These are phyloP conservation scores for Tuber microsphaerosporum DNA, from an alignment of 495 filamentous ascomycete species.

Conservation along the genomic window DNA sequence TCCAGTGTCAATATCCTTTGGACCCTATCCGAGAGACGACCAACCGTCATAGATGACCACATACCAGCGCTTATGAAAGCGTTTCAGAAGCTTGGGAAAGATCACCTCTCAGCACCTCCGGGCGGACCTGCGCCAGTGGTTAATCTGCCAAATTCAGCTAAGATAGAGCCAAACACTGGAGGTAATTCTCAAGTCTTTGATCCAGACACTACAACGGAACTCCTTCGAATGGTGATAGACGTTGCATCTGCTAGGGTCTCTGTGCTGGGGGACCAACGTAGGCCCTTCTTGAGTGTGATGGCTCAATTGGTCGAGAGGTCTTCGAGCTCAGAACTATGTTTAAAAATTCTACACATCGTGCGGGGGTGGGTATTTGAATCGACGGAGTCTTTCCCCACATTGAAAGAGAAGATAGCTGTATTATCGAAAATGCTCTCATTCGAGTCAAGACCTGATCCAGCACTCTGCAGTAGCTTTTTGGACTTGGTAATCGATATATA, in stretches of 20 bases:
- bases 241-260: conserved; percentile 86
- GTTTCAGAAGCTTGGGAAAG: conserved; percentile 85
- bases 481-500: conserved; percentile 96
- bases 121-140: conserved; percentile 45
- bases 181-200: conserved; percentile 56
- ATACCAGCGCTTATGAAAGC: conserved; percentile 86
- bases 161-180: conserved; percentile 45
- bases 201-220: conserved; percentile 69
- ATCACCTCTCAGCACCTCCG: conserved; percentile 74
- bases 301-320: conserved; percentile 94
- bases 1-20: conserved; percentile 85
- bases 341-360: conserved; percentile 89
- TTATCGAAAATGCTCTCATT: conserved; percentile 96
- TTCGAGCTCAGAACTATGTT: conserved; percentile 70
- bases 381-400: conserved; percentile 83
- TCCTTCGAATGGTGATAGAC: conserved; percentile 92
- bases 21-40: conserved; percentile 76
- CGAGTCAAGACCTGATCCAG: conserved; percentile 70
- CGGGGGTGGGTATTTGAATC: conserved; percentile 91
- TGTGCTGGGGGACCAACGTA: conserved; percentile 78
- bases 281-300: conserved; percentile 88
- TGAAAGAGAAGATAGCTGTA: conserved; percentile 97
- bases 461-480: conserved; percentile 82
- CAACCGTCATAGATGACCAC: conserved; percentile 79
- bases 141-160: conserved; percentile 41